phyloP scores from a whole-genome alignment of 768 basidiomycete species.

The Naganishia onofrii region DNA sequence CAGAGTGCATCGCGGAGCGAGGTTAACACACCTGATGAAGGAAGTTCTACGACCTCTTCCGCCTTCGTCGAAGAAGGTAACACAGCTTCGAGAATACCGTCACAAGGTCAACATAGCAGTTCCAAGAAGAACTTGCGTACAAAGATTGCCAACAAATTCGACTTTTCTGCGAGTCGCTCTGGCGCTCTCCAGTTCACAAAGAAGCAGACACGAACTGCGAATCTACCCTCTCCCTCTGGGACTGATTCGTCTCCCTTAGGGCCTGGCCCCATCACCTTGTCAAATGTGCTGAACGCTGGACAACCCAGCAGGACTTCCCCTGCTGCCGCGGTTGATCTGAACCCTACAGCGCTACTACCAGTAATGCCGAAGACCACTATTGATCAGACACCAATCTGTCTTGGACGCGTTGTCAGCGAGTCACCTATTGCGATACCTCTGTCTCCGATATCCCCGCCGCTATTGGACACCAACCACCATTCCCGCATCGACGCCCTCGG shows the following conservation, averaged over 20 bases:
- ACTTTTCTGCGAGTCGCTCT: background rate
- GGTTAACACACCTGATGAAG: background rate
- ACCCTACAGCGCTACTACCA: background rate
- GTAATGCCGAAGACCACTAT: background rate
- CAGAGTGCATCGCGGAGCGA: background rate
- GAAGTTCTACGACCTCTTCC: background rate
- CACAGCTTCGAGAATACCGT: background rate
- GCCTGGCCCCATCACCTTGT: background rate
- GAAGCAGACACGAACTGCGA: background rate
- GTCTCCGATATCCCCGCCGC: background rate
- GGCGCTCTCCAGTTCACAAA: background rate
- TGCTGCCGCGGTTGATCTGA: background rate
- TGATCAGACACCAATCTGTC: background rate
- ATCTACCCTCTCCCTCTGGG: too few species aligned
- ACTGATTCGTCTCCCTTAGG: background rate
- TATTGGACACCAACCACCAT: background rate
- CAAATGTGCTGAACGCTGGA: background rate
- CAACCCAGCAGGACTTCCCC: background rate
- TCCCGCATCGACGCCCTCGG: background rate
- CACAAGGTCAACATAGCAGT: background rate
- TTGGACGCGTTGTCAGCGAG: background rate
- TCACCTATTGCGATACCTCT: background rate
- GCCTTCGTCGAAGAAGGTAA: background rate
- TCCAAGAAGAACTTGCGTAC: conserved; percentile 2
- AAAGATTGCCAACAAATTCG: background rate